Conservation (phyloP, 2,329 filamentous ascomycete species). For the Falciphora oryzae region DNA sequence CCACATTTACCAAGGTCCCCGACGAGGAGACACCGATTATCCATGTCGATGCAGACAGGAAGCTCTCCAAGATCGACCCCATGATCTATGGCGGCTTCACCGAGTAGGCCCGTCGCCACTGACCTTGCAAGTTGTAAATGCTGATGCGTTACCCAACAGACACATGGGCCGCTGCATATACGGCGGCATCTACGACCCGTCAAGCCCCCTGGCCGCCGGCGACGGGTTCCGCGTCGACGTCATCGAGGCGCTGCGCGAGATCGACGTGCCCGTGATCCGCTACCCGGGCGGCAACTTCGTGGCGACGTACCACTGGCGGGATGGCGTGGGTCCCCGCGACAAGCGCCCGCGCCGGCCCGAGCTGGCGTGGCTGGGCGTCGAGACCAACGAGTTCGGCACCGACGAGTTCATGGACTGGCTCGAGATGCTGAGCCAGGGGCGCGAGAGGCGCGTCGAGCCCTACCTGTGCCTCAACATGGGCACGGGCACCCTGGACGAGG, state of each 20-base stretch:
- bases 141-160: constrained; percentile 32
- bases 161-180: constrained; percentile 91
- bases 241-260: constrained; percentile 64
- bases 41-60: constrained; percentile 57
- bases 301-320: constrained; percentile 80
- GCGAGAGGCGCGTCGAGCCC: constrained; percentile 44
- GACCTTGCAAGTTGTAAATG: background rate
- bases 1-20: constrained; percentile 64
- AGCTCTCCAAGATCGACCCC: constrained; percentile 67
- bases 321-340: constrained; percentile 70
- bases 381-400: constrained; percentile 75
- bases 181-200: constrained; percentile 77
- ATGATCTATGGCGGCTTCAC: constrained; percentile 83
- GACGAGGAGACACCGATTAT: constrained; percentile 58
- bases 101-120: constrained; percentile 49
- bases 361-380: constrained; percentile 71
- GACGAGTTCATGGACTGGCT: constrained; percentile 86
- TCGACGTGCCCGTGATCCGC: constrained; percentile 69
- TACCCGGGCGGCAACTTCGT: constrained; percentile 83
- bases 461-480: constrained; percentile 79
- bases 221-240: constrained; percentile 75
- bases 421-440: constrained; percentile 51
- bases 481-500: constrained; percentile 54
- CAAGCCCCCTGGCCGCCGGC: constrained; percentile 64
- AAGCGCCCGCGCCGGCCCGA: constrained; percentile 63